A percentile compares a stretch with the other conserved stretches of the same genome.
Evolutionary conservation across 2,329 filamentous ascomycete species (phyloP).

Genomic region (Xylaria hypoxylon): DNA sequence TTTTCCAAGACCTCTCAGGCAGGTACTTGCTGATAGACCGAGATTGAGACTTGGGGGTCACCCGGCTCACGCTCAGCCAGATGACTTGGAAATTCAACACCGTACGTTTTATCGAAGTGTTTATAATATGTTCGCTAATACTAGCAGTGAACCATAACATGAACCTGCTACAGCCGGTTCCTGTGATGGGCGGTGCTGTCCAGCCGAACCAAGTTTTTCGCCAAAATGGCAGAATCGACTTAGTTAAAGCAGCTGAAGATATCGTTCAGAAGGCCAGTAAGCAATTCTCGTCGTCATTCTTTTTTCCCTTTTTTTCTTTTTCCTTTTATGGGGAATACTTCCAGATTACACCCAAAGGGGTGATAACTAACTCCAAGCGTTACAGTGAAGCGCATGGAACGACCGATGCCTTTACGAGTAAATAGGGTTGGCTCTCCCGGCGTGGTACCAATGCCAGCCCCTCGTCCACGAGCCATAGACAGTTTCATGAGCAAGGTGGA

Average conservation of each 20-base stretch:
- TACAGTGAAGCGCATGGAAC: slow-evolving; percentile 16
- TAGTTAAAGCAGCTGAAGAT: slow-evolving; percentile 17
- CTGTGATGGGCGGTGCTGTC: not conserved
- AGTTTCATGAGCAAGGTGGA: slow-evolving; percentile 23
- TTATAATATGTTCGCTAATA: slow-evolving; percentile 15
- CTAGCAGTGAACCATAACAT: slow-evolving; percentile 12
- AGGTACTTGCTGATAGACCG: not conserved
- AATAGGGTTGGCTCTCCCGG: not conserved
- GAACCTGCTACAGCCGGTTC: not conserved
- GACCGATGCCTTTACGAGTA: slow-evolving; percentile 1
- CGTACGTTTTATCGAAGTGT: slow-evolving; percentile 15
- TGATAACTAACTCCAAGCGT: not conserved
- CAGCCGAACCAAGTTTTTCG: slow-evolving; percentile 4
- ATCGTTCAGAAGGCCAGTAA: slow-evolving; percentile 20
- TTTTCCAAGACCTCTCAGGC: not conserved
- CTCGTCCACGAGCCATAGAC: slow-evolving; percentile 2
- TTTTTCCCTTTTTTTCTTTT: not conserved
- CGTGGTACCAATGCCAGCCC: not conserved
- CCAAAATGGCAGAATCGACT: not conserved
- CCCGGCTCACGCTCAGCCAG: not conserved
- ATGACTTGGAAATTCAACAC: slow-evolving; percentile 7
- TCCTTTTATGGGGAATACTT: too few species aligned
- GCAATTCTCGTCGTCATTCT: not conserved
- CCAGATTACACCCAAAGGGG: not conserved
- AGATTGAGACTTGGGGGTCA: not conserved